A percentile compares a stretch with the other conserved stretches of the same genome.
These are phyloP conservation scores for Elaeagnus macrophylla DNA, from an alignment of 306 rosid species.

Conservation along the genomic window DNA sequence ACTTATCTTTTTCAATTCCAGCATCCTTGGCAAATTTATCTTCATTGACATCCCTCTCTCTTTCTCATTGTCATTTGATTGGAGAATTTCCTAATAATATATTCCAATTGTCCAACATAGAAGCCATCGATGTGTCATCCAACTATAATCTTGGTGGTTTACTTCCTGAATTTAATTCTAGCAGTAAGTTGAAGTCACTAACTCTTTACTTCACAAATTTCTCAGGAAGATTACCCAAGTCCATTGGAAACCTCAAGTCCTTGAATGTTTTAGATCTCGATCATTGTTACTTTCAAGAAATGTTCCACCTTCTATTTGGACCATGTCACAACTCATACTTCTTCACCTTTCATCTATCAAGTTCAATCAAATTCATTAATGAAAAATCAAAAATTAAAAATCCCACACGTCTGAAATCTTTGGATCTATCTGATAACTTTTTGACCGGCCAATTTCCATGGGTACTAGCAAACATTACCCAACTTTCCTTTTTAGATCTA, in stretches of 20 bases:
- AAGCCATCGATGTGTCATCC: neutral
- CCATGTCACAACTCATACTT: neutral
- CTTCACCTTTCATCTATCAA: neutral
- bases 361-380: neutral
- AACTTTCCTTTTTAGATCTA: neutral
- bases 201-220: neutral
- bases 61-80: neutral
- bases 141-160: neutral
- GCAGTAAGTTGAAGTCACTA: neutral
- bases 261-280: neutral
- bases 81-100: neutral
- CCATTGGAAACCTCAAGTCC: neutral
- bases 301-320: conserved; percentile 1
- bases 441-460: neutral
- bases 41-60: conserved; percentile 2
- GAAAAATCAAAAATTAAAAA: neutral
- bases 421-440: neutral
- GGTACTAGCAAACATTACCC: neutral
- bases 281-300: neutral
- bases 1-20: neutral
- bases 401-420: neutral
- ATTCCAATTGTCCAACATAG: neutral
- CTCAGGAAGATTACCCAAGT: neutral
- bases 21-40: neutral
- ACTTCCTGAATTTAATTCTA: neutral